Conservation (phyloP, 1,139 yeast species). For the Debaryomyces coudertii region DNA sequence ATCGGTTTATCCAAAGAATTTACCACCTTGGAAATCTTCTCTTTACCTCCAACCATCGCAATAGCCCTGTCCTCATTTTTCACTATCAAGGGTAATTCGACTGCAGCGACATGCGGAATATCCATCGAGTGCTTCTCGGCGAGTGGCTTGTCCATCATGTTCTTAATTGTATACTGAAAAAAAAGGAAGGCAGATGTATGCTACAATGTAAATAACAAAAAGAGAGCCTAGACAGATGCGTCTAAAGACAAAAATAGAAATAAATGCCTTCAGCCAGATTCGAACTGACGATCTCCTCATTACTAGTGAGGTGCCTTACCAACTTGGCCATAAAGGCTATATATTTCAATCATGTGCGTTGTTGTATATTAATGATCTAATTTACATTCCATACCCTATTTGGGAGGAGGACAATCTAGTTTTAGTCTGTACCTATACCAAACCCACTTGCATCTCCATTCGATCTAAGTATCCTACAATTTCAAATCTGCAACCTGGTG, state of each 20-base stretch:
- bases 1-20: constrained; percentile 25
- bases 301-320: constrained; percentile 94
- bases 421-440: too few species aligned
- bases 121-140: constrained; percentile 65
- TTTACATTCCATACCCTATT: too few species aligned
- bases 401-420: too few species aligned
- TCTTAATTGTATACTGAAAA: neutral
- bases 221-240: neutral
- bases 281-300: constrained; percentile 91
- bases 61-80: constrained; percentile 65
- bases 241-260: constrained; percentile 21
- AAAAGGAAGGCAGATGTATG: neutral
- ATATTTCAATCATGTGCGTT: too few species aligned
- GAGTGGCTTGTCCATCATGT: neutral
- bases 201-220: neutral
- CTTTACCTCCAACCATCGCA: constrained; percentile 75
- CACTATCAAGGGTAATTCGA: constrained; percentile 82
- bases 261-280: constrained; percentile 77
- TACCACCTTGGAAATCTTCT: constrained; percentile 44
- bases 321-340: constrained; percentile 72
- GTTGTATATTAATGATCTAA: too few species aligned
- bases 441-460: too few species aligned
- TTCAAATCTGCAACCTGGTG: too few species aligned
- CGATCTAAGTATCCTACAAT: too few species aligned
- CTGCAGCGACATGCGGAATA: constrained; percentile 72